Conservation (phyloP, 139 green algal genomes). For the Parachlorella kessleri region DNA sequence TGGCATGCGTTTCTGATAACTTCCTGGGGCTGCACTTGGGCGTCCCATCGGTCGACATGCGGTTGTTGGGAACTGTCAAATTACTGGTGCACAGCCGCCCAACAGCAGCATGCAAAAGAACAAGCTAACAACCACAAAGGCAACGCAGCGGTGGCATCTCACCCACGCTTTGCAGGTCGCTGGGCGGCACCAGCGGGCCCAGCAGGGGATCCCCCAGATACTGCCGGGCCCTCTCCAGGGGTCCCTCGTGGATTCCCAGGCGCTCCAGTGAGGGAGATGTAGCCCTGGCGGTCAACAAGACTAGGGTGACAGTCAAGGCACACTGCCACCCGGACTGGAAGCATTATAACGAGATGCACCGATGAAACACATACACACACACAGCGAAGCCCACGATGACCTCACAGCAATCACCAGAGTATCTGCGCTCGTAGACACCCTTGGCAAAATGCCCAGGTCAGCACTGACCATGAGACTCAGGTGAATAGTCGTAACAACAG, state of each 20-base stretch:
- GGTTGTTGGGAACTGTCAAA: not conserved
- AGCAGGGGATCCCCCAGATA: not conserved
- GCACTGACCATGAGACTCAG: too few relatives aligned
- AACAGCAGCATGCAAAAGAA: not conserved
- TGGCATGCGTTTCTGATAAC: not conserved
- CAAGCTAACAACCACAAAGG: too few relatives aligned
- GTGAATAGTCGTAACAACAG: not conserved
- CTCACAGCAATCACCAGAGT: not conserved
- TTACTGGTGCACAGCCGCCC: not conserved
- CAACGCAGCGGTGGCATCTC: not conserved
- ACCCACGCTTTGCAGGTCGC: constrained; percentile 7
- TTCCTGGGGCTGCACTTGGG: not conserved
- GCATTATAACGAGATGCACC: too few relatives aligned
- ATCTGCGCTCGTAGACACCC: not conserved
- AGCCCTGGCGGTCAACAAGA: not conserved
- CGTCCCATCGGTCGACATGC: not conserved
- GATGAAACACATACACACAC: not conserved
- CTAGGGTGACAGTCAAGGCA: too few relatives aligned
- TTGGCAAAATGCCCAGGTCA: not conserved
- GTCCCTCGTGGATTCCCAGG: constrained; percentile 32
- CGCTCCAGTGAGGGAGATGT: constrained; percentile 1
- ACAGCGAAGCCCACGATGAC: not conserved
- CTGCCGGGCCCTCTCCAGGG: not conserved
- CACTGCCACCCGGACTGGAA: too few relatives aligned
- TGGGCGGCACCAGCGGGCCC: constrained; percentile 8